Base-by-base conservation (phyloP, 2,329 filamentous ascomycete species). In the Penicillium sp. region DNA sequence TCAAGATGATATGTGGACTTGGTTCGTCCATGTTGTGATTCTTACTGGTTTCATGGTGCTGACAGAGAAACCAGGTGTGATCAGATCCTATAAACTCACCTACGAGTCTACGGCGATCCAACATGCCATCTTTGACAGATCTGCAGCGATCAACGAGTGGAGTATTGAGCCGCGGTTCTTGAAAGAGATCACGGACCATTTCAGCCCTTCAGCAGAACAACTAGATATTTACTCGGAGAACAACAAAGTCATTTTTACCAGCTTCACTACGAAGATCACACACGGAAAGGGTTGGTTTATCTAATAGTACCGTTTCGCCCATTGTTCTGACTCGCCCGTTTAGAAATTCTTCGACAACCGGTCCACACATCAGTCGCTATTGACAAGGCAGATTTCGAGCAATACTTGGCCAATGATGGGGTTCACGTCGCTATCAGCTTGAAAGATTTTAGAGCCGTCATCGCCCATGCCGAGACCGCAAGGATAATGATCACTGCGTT, bases 391-490 rank as follows among this genome's bases (percentile, higher is more conserved):
- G 87, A 89, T 64, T 90, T 90, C 65, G 84, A 88, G 55, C 78
- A 85, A 53, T 88, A 87, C 67, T 76, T 79, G 23, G 85, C 86
- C 45, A 83, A 87, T 69, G 82, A 87, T 57, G 82, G 83, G 45
- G 76, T 88, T 60, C 87, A 89, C 67, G 83, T 89, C 65, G 82
- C 86, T 54, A 88, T 88, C 65, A 87, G 82, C 68, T 82, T 88
- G 60, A 89, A 87, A 70, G 87, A 90, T 71, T 90, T 90, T 78
- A 87, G 86, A 69, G 84, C 87, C 7, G 85, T 88, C 29, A 85
- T 89, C 26, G 78, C 82, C 1, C 87, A 90, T 70, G 87, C 87
- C 7, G 86, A 88, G 64, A 85, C 85, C 1, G 76, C 87, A 35
- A 83, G 83, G 67, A 81, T 81, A 2, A 79, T 77, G 7, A 77